A percentile compares a stretch with the other conserved stretches of the same genome.
Evolutionary conservation across 805 yeast species (phyloP).

Genomic region (Yamadazyma takamatsuzukensis): DNA sequence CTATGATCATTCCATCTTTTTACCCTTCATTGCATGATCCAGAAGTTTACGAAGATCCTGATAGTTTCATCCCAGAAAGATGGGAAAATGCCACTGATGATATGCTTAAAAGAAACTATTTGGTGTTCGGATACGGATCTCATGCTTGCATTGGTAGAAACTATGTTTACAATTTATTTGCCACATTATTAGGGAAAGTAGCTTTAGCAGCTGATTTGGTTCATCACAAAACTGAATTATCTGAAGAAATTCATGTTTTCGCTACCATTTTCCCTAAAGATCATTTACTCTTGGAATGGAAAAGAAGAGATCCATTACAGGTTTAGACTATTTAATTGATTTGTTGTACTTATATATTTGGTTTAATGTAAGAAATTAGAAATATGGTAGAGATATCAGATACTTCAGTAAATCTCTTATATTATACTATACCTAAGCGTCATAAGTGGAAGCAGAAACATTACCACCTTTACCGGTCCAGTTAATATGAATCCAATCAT

Average conservation of each 20-base stretch:
- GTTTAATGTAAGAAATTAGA: neutral
- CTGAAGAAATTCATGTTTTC: constrained; percentile 92
- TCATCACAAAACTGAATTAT: constrained; percentile 77
- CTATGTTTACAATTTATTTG: constrained; percentile 86
- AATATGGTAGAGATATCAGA: neutral
- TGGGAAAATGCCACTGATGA: constrained; percentile 84
- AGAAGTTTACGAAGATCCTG: constrained; percentile 93
- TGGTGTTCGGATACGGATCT: constrained; percentile 96
- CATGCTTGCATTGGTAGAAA: constrained; percentile 95
- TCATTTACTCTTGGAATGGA: constrained; percentile 79
- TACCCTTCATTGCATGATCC: constrained; percentile 98
- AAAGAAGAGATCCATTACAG: constrained; percentile 54
- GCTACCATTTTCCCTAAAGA: constrained; percentile 98
- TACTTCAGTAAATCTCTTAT: neutral
- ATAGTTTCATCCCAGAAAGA: constrained; percentile 91
- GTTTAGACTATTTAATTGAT: neutral
- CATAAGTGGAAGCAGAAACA: constrained; percentile 91
- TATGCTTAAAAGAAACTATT: constrained; percentile 84
- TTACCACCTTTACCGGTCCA: constrained; percentile 99
- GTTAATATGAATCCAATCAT: constrained; percentile 87
- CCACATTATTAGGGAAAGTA: constrained; percentile 89
- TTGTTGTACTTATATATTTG: neutral
- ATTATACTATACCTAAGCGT: constrained; percentile 51
- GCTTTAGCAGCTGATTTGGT: constrained; percentile 74
- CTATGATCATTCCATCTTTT: constrained; percentile 94